Evolutionary conservation across 257 asterid species (phyloP), one percentile per base, ranked within the genome.

Genomic region (Linaria vulgaris): DNA sequence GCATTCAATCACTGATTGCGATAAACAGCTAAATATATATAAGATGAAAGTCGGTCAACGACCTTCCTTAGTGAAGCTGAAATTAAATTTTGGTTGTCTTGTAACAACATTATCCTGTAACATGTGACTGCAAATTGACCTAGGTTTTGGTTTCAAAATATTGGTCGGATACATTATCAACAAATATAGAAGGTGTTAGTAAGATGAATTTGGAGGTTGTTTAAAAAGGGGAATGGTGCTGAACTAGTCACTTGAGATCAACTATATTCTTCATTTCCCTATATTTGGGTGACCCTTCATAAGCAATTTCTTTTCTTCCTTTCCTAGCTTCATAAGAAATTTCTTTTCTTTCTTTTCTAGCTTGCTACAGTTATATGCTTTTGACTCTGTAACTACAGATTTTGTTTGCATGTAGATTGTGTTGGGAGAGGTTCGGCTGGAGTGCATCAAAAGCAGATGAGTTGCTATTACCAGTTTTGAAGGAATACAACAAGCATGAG

Each of bases 371-470:
- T 6, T 27, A 23, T 34, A 59, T 30, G 44, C 17, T n/a, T 43
- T 65, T n/a, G 2, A 23, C 38, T 48, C 9, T 34, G 41, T 43
- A 9, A 10, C 44, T 52, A 64, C 7, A 7, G 55, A 31, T 37
- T 41, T 38, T 69, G 25, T 61, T 72, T 41, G 63, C 60, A 38
- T 68, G 67, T 72, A 92, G 99, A 79, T 71, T 92, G 74, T 92
- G 99, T 72, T 83, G 86, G 96, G 99, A 92, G 75, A 92, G 87
- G 76, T 87, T 92, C 44, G 89, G 88, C 14, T 92, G 99, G 99
- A 80, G 79, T 43, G 44, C 72, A 50, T 79, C 86, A 59, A 92
- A 92, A 79, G 86, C 94, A 43, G 96, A 87, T 63, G 99, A 87
- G 70, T 70, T 92, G 81, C 81, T 92, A 70, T 55, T 84, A 45